Evolutionary conservation across 164 flowering plant genomes (phyloP).

Genomic region (Liriodendron chinense): DNA sequence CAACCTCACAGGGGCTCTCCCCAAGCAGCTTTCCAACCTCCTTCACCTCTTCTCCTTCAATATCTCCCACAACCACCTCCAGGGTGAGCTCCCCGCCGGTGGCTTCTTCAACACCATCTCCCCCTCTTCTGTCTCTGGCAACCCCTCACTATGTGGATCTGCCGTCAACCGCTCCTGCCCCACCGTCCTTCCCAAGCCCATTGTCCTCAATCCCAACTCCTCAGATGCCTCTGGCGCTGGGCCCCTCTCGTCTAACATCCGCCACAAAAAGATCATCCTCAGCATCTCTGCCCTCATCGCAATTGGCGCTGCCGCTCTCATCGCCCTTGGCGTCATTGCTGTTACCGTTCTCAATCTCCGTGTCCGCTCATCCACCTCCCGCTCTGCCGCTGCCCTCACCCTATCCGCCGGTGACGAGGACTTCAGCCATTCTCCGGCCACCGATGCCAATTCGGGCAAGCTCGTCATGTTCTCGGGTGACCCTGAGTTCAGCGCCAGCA

Average conservation of each 20-base stretch:
- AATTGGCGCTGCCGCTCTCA: slow-evolving; percentile 87
- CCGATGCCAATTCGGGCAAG: slow-evolving; percentile 79
- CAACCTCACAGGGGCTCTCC: slow-evolving; percentile 65
- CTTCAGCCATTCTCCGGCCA: slow-evolving; percentile 62
- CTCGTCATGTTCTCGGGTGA: slow-evolving; percentile 93
- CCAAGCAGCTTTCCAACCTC: slow-evolving; percentile 80
- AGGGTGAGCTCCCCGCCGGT: slow-evolving; percentile 92
- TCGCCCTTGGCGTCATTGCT: slow-evolving; percentile 78
- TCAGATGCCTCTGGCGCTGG: slow-evolving; percentile 41
- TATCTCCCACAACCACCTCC: slow-evolving; percentile 73
- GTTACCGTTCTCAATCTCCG: slow-evolving; percentile 82
- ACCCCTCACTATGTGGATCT: slow-evolving; percentile 85
- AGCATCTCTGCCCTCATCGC: slow-evolving; percentile 95
- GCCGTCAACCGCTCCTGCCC: slow-evolving; percentile 75
- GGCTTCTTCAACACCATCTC: slow-evolving; percentile 81
- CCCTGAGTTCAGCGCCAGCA: slow-evolving; percentile 71
- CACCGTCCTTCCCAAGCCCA: slow-evolving; percentile 81
- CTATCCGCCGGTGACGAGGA: slow-evolving; percentile 64
- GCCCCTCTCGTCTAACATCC: slow-evolving; percentile 37
- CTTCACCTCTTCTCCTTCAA: slow-evolving; percentile 62
- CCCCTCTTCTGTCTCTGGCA: slow-evolving; percentile 67
- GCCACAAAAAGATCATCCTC: slow-evolving; percentile 74
- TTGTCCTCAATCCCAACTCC: slow-evolving; percentile 84
- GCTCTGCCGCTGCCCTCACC: slow-evolving; percentile 45
- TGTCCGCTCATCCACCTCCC: slow-evolving; percentile 58